Conservation (phyloP, 306 rosid species). For the Biancaea sappan region DNA sequence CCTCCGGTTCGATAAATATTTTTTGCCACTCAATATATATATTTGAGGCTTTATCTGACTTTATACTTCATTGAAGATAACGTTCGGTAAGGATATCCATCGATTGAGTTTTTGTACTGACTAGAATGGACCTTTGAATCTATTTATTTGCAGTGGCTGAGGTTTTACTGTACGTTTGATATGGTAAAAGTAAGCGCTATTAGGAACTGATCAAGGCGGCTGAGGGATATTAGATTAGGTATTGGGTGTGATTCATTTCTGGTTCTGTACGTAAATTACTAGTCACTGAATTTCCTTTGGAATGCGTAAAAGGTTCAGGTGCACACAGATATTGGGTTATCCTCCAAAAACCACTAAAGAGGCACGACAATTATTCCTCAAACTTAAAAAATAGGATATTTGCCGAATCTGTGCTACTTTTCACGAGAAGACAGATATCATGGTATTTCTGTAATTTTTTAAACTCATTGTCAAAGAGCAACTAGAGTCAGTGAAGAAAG, state of each 20-base stretch:
- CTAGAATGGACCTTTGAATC: neutral
- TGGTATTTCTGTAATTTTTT: conserved; percentile 19
- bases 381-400: conserved; percentile 1
- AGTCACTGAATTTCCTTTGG: neutral
- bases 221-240: neutral
- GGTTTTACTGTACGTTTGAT: neutral
- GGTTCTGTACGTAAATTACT: conserved; percentile 1
- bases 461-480: conserved; percentile 14
- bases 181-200: neutral
- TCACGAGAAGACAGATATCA: neutral
- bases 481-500: conserved; percentile 7
- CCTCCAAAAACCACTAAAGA: conserved; percentile 13
- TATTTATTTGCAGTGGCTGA: neutral
- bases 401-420: conserved; percentile 14
- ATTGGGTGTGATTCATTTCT: conserved; percentile 1
- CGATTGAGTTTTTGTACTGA: neutral
- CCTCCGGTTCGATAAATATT: conserved; percentile 15
- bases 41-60: conserved; percentile 12
- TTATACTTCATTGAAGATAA: conserved; percentile 3
- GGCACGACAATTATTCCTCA: neutral
- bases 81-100: neutral
- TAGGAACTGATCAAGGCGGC: neutral
- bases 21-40: neutral
- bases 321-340: conserved; percentile 16
- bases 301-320: conserved; percentile 26